Evolutionary conservation across 129 eudicot species (phyloP), one percentile per base, ranked within the genome.

Genomic region (Chrysanthemum seticuspe): DNA sequence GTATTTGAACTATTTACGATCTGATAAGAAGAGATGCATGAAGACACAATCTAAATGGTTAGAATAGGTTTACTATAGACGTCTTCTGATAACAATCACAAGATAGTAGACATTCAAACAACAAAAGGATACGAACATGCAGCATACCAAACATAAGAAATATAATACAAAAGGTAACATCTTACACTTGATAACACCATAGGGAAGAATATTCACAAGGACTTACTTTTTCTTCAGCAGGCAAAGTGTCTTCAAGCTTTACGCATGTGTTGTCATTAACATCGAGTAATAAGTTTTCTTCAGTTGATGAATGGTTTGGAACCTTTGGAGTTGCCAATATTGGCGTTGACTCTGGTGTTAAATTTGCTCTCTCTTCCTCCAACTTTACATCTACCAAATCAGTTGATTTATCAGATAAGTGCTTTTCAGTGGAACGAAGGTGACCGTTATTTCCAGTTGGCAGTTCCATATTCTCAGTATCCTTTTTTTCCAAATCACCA

Each of bases 161-260:
- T 10, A 2, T 3, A 10, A 3, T 40, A 65, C 70, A 18, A 3
- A 69, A 27, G 73, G 14, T 40, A 72, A 64, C 2, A 70, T 74
- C 52, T 51, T 13, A 31, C 16, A 15, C 14, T 19, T 74, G 67
- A 57, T 15, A 16, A 2, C 40, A 31, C 70, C 68, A 67, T 21
- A 52, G 11, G 23, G 12, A 31, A 68, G 34, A 40, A 51, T 27
- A 23, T 70, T 19, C 29, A 62, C 12, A 78, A 62, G 76, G 72
- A 68, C 87, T 80, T 58, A 88, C 68, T 64, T 34, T 36, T 7
- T 64, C 25, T 36, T 64, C 89, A 48, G 66, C 49, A 62, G 77
- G 85, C 31, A 58, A 77, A 25, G 60, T 59, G 11, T 73, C 82
- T 71, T 65, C 65, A 64, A 55, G 56, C 71, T 62, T 44, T 6